Evolutionary conservation across 2,329 filamentous ascomycete species (phyloP).

Genomic region (Aureobasidium leucospermi): DNA sequence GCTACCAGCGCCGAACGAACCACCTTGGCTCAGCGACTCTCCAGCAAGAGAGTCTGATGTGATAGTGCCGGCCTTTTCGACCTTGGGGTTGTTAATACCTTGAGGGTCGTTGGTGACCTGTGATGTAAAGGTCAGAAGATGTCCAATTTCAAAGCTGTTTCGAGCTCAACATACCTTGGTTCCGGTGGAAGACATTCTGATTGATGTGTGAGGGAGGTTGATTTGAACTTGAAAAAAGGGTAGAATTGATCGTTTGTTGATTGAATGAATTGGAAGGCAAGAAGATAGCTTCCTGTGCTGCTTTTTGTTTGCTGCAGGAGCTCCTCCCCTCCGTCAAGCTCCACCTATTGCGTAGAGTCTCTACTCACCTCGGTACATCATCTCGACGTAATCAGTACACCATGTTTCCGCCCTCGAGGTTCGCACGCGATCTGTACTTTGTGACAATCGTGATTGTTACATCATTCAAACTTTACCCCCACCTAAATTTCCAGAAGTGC

Average conservation of each 20-base stretch:
- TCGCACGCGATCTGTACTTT: not conserved
- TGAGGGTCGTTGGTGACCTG: constrained; percentile 44
- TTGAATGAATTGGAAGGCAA: not conserved
- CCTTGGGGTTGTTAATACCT: constrained; percentile 43
- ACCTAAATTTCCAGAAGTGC: not conserved
- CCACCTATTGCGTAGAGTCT: not conserved
- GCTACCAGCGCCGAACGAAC: constrained; percentile 55
- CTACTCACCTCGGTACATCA: not conserved
- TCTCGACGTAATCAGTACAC: not conserved
- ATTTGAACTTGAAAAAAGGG: not conserved
- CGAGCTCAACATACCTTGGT: constrained; percentile 4
- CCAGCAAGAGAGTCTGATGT: constrained; percentile 66
- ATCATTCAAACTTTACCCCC: not conserved
- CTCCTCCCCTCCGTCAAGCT: not conserved
- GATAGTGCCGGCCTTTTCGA: constrained; percentile 59
- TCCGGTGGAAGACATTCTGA: constrained; percentile 10
- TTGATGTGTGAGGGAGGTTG: not conserved
- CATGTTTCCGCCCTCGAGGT: not conserved
- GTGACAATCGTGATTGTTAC: constrained; percentile 5
- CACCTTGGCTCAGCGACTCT: constrained; percentile 57
- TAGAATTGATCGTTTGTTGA: not conserved
- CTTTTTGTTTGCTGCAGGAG: constrained; percentile 1
- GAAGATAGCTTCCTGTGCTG: constrained; percentile 4
- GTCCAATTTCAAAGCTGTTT: not conserved
- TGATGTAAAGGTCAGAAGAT: not conserved